Percentiles rank a stretch among this genome's conserved stretches.
phyloP scores from a whole-genome alignment of 2,329 filamentous ascomycete species.

The Lasiodiplodia gonubiensis region DNA sequence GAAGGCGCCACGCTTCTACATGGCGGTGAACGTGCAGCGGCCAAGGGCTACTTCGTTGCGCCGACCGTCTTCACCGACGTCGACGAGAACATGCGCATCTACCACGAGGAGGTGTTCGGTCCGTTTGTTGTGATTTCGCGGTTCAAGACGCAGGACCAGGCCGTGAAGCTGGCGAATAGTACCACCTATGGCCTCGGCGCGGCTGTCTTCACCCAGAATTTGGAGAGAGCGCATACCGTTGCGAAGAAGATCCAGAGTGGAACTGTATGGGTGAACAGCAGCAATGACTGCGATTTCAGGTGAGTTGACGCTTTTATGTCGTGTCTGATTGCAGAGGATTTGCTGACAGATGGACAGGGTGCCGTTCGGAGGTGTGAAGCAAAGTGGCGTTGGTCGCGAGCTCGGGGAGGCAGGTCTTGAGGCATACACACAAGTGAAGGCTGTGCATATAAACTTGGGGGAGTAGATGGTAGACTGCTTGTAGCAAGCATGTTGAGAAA shows the following conservation, averaged over 20 bases:
- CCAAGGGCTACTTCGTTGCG: conserved; percentile 61
- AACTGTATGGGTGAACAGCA: conserved; percentile 59
- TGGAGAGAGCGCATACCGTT: conserved; percentile 52
- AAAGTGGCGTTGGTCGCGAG: conserved; percentile 66
- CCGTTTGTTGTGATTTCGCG: conserved; percentile 68
- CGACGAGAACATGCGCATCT: conserved; percentile 60
- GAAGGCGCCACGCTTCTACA: conserved; percentile 59
- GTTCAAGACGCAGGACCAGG: conserved; percentile 63
- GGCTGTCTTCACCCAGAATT: conserved; percentile 59
- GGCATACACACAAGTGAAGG: conserved; percentile 65
- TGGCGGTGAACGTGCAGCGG: conserved; percentile 50
- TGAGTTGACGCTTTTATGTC: not conserved
- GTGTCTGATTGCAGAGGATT: too few species aligned
- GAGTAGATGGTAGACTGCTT: not conserved
- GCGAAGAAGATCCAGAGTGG: conserved; percentile 55
- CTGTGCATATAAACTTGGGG: conserved; percentile 57
- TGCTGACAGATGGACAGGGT: conserved; percentile 37
- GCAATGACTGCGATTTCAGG: conserved; percentile 36
- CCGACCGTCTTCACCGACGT: conserved; percentile 66
- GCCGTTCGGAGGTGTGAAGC: conserved; percentile 68
- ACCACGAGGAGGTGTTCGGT: conserved; percentile 65
- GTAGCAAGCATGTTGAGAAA: too few species aligned
- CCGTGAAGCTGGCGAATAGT: conserved; percentile 55
- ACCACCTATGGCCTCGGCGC: conserved; percentile 58
- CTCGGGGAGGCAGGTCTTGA: conserved; percentile 65